Conservation (phyloP, 73 alveolate species). For the Halteria grandinella region DNA sequence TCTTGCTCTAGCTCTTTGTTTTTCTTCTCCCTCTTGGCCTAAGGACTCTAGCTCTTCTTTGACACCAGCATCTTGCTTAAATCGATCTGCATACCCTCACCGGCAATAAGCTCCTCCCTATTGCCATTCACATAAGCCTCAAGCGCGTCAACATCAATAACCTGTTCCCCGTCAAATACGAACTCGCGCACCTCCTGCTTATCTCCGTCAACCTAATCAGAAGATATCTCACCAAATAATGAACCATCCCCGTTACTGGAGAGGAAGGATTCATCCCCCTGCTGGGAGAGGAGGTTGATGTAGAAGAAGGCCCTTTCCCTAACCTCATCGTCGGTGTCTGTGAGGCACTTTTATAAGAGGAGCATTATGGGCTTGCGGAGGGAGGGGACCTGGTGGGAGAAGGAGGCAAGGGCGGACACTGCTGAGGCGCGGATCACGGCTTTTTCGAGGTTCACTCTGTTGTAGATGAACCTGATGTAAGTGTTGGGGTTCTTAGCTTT, state of each 20-base stretch:
- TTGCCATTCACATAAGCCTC: slow-evolving; percentile 11
- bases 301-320: slow-evolving; percentile 91
- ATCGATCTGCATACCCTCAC: too few relatives aligned
- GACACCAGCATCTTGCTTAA: not conserved
- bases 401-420: slow-evolving; percentile 88
- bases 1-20: too few relatives aligned
- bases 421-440: slow-evolving; percentile 97
- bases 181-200: slow-evolving; percentile 28
- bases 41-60: slow-evolving; percentile 33
- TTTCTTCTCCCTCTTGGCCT: too few relatives aligned
- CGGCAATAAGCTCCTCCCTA: not conserved
- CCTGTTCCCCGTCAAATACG: slow-evolving; percentile 4
- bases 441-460: slow-evolving; percentile 88
- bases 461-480: slow-evolving; percentile 92
- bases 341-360: slow-evolving; percentile 77
- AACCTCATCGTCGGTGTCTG: slow-evolving; percentile 93
- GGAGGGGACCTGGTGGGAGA: slow-evolving; percentile 76
- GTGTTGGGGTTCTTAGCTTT: slow-evolving; percentile 82
- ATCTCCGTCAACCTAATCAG: slow-evolving; percentile 2
- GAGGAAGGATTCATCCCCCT: slow-evolving; percentile 5
- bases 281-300: slow-evolving; percentile 53
- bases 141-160: slow-evolving; percentile 33
- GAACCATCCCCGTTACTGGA: not conserved
- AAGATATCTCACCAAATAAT: not conserved
- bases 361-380: slow-evolving; percentile 73